phyloP scores from a whole-genome alignment of 83 land plant genomes.

The Diphasiastrum complanatum region DNA sequence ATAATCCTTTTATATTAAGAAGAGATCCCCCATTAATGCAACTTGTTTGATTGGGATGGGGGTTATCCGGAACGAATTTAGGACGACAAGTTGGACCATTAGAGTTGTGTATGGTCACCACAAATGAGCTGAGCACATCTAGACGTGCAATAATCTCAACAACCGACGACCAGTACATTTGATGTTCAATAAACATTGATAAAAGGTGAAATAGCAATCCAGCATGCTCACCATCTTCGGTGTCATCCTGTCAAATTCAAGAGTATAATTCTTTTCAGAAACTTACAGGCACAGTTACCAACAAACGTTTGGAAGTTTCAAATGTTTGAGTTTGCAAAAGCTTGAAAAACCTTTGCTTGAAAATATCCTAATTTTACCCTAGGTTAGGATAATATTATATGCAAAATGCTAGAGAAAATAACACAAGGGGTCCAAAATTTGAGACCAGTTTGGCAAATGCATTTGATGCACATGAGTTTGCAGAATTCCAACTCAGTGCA shows the following conservation, averaged over 20 bases:
- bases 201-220: constrained; percentile 44
- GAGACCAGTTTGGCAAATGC: no score
- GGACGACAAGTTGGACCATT: constrained; percentile 66
- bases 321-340: no score
- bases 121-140: constrained; percentile 80
- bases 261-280: no score
- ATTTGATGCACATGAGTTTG: no score
- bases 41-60: background rate
- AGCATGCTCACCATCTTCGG: constrained; percentile 51
- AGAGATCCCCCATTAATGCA: constrained; percentile 31
- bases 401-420: no score
- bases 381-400: no score
- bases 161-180: constrained; percentile 43
- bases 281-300: no score
- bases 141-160: constrained; percentile 48
- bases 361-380: no score
- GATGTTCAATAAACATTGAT: constrained; percentile 46
- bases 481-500: no score
- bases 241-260: constrained; percentile 32
- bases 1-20: constrained; percentile 68
- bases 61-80: constrained; percentile 27
- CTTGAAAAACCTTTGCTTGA: no score
- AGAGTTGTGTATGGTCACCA: constrained; percentile 39
- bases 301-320: no score
- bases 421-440: no score